These are phyloP conservation scores for Fraxinus dipetala DNA, from an alignment of 305 asterid species.

Conservation along the genomic window DNA sequence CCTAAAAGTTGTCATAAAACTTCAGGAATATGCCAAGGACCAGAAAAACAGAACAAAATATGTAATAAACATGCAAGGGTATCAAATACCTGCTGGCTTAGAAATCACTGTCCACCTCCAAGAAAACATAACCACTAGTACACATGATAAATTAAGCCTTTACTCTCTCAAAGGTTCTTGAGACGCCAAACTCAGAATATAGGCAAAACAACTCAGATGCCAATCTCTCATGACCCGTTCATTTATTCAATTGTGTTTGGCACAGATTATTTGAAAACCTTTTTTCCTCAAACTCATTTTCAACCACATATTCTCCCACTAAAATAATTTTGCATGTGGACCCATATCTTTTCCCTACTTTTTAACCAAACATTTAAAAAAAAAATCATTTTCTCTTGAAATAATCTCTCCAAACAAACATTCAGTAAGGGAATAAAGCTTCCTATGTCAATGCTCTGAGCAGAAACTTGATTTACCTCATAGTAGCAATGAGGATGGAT, in stretches of 20 bases:
- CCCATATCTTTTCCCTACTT: background rate
- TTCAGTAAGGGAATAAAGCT: background rate
- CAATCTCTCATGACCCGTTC: background rate
- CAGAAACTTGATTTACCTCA: background rate
- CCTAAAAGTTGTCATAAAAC: slow-evolving; percentile 18
- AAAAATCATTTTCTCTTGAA: background rate
- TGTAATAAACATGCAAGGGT: background rate
- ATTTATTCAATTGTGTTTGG: background rate
- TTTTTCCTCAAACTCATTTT: too few species aligned
- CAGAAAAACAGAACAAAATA: background rate
- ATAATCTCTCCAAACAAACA: background rate
- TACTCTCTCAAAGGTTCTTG: background rate
- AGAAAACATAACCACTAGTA: background rate
- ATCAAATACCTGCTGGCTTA: background rate
- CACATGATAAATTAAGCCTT: background rate
- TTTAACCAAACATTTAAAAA: too few species aligned
- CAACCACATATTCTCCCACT: background rate
- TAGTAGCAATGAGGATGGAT: background rate
- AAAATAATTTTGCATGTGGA: background rate
- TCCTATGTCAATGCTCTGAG: background rate
- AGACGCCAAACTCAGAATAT: too few species aligned
- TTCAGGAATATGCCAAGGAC: background rate
- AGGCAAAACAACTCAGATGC: background rate
- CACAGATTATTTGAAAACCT: background rate
- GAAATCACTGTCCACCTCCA: background rate